These are phyloP conservation scores for Amanita pallidorosea DNA, from an alignment of 768 basidiomycete species.

Conservation along the genomic window DNA sequence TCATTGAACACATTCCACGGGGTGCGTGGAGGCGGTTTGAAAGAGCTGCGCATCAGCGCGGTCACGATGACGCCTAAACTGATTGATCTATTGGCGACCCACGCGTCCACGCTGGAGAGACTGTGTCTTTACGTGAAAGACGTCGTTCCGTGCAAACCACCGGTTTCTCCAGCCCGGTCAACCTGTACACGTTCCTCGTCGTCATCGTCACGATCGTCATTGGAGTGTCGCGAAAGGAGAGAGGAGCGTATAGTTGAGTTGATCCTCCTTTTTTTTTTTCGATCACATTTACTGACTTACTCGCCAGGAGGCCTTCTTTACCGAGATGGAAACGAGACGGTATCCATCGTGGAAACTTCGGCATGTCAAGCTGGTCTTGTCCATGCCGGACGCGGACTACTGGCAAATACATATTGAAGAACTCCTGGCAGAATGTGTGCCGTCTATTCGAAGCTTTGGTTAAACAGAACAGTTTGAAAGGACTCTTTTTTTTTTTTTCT, in stretches of 20 bases:
- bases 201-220: background rate
- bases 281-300: background rate
- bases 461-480: background rate
- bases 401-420: constrained; percentile 2
- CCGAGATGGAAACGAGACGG: constrained; percentile 1
- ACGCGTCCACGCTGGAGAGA: constrained; percentile 21
- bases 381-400: constrained; percentile 1
- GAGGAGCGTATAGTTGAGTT: constrained; percentile 1
- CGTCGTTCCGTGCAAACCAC: constrained; percentile 16
- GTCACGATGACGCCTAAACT: constrained; percentile 31
- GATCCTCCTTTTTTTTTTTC: background rate
- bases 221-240: background rate
- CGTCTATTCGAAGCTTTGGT: constrained; percentile 1
- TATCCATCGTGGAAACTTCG: constrained; percentile 8
- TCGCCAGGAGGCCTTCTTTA: constrained; percentile 20
- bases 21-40: constrained; percentile 14
- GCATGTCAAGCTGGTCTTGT: background rate
- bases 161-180: background rate
- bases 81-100: constrained; percentile 27
- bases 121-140: constrained; percentile 30
- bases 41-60: constrained; percentile 26
- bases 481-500: too few species aligned
- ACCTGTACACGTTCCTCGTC: background rate
- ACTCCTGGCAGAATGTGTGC: background rate
- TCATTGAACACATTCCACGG: constrained; percentile 16